phyloP scores from a whole-genome alignment of 208 protist genomes.

The Leptomonas seymouri region DNA sequence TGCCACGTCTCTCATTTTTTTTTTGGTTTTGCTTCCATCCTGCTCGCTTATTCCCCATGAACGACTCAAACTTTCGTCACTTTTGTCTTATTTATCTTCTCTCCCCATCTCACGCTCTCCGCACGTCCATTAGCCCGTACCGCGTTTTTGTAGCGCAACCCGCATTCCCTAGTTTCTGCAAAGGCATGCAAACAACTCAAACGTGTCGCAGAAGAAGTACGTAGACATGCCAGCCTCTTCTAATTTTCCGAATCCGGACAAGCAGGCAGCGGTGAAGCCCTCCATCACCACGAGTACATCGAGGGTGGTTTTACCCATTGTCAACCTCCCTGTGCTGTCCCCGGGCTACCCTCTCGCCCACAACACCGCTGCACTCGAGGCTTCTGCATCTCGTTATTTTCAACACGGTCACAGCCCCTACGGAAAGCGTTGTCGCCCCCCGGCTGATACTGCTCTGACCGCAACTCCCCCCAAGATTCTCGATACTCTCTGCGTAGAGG shows the following conservation, averaged over 20 bases:
- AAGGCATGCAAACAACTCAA: neutral
- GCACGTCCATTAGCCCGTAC: no score
- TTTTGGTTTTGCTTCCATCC: slow-evolving; percentile 5
- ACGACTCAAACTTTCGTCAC: neutral
- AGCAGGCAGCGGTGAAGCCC: neutral
- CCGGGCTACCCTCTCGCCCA: slow-evolving; percentile 20
- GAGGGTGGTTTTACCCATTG: slow-evolving; percentile 3
- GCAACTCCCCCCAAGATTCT: slow-evolving; percentile 2
- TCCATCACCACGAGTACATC: neutral
- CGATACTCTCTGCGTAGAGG: slow-evolving; percentile 21
- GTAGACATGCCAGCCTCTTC: neutral
- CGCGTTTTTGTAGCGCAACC: neutral
- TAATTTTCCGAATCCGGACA: neutral
- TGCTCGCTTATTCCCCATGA: neutral
- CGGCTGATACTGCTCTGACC: neutral
- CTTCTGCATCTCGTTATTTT: slow-evolving; percentile 20
- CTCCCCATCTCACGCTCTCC: no score
- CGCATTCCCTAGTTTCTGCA: neutral
- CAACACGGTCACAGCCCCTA: slow-evolving; percentile 4
- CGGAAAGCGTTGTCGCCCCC: slow-evolving; percentile 22
- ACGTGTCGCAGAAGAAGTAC: neutral
- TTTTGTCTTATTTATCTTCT: no score
- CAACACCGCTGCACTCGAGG: slow-evolving; percentile 25
- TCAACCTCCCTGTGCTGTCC: slow-evolving; percentile 24
- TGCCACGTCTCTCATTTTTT: neutral